Evolutionary conservation across 371 early-diverging fungal species (phyloP).

Genomic region (Encephalitozoon romaleae): DNA sequence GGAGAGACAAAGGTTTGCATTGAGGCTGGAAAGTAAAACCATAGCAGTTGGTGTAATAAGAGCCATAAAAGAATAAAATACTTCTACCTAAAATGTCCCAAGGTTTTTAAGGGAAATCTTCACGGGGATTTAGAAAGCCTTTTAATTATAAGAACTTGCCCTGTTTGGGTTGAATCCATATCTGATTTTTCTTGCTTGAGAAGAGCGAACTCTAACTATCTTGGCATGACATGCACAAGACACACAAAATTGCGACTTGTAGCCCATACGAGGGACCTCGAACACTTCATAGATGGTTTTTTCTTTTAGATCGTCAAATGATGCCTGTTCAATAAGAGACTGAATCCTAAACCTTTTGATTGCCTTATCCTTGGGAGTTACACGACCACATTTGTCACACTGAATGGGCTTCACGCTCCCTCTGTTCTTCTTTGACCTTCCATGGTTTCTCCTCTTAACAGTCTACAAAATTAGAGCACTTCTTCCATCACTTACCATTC

Average conservation of each 20-base stretch:
- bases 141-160: background rate
- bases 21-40: slow-evolving; percentile 58
- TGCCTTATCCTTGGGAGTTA: slow-evolving; percentile 97
- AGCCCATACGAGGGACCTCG: slow-evolving; percentile 89
- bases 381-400: slow-evolving; percentile 93
- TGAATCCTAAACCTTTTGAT: slow-evolving; percentile 91
- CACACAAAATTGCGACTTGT: slow-evolving; percentile 90
- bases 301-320: slow-evolving; percentile 82
- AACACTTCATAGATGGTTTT: slow-evolving; percentile 85
- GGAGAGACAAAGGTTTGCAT: slow-evolving; percentile 56
- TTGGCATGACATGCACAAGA: slow-evolving; percentile 93
- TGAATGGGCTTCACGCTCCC: slow-evolving; percentile 87
- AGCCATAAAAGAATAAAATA: slow-evolving; percentile 54
- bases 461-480: slow-evolving; percentile 27
- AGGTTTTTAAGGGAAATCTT: background rate
- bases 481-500: slow-evolving; percentile 15
- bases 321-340: slow-evolving; percentile 92
- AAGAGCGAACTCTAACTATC: slow-evolving; percentile 86
- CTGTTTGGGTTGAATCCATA: slow-evolving; percentile 63
- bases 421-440: slow-evolving; percentile 92
- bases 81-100: background rate
- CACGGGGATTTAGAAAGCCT: background rate
- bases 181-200: slow-evolving; percentile 76
- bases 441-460: slow-evolving; percentile 89
- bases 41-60: slow-evolving; percentile 58